Base-by-base conservation (phyloP, 345 rosid species). In the Trapa incisa region DNA sequence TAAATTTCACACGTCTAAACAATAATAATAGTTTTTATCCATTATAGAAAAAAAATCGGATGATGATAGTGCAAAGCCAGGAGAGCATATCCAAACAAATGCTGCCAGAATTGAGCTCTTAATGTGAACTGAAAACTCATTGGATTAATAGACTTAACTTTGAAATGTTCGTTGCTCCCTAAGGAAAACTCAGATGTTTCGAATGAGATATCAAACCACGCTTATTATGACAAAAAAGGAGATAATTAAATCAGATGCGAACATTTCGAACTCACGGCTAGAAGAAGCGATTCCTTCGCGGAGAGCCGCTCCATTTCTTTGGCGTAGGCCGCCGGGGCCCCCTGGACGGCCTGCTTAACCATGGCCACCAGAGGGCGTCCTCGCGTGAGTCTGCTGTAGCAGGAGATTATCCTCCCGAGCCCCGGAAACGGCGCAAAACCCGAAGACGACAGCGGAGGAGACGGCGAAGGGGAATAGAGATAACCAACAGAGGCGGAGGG, bases 291-390 rank as follows among this genome's bases (percentile, higher is more conserved):
- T 73, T 94, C 99, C 73, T 94, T 94, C 64, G 99, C 99, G 48
- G 97, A 87, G 71, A 94, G 97, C 12, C 99, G 77, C 73, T 94
- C 99, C 99, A 94, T 94, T 68, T 83, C 96, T 78, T 87, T 87
- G 61, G 99, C 99, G 75, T 94, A 88, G 47, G 85, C 70, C 1
- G 91, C 89, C 29, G 92, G 80, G 73, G 96, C 82, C 22, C 93
- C 96, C 53, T 82, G 89, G 1, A 75, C 88, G 16, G 88, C 67
- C 77, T 87, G 84, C 76, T 86, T 85, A 10, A 86, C 92, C 96
- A 86, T 90, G 38, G 88, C 82, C 64, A 62, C 72, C 72, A 75
- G 71, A 7, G 66, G 53, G 36, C 54, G 56, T 45, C 66, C 43
- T 64, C 76, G 70, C 37, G 70, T 43, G 61, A 10, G 57, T 66